phyloP scores from a whole-genome alignment of 75 land plant species.

The Isoetes taiwanensis region DNA sequence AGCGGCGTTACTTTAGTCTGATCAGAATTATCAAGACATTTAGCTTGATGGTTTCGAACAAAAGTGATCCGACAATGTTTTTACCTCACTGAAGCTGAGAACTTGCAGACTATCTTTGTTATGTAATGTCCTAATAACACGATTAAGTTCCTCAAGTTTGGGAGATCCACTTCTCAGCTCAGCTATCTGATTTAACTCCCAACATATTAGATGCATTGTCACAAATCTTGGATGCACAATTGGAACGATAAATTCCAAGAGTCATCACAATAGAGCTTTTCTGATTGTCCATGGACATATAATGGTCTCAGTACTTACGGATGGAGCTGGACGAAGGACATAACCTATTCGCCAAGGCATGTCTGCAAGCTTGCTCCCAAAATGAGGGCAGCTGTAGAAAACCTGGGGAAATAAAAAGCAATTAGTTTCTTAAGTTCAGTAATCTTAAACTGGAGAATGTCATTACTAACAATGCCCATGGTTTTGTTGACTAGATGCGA shows the following conservation, averaged over 20 bases:
- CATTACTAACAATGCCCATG: slow-evolving; percentile 62
- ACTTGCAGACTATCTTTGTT: slow-evolving; percentile 52
- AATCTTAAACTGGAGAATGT: not conserved
- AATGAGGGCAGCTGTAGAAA: slow-evolving; percentile 98
- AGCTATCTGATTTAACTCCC: slow-evolving; percentile 42
- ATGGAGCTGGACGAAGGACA: slow-evolving; percentile 92
- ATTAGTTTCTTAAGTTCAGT: not conserved
- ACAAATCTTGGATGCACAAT: not conserved
- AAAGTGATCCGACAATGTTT: not conserved
- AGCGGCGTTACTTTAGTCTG: slow-evolving; percentile 96
- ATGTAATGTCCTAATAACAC: slow-evolving; percentile 55
- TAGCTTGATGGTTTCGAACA: not conserved
- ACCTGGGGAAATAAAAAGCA: slow-evolving; percentile 33
- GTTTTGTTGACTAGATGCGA: slow-evolving; percentile 59
- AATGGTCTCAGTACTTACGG: slow-evolving; percentile 35
- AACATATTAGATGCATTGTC: not conserved
- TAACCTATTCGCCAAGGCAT: slow-evolving; percentile 98
- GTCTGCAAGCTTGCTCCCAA: slow-evolving; percentile 99
- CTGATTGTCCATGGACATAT: too few species aligned
- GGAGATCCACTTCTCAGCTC: slow-evolving; percentile 93
- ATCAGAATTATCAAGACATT: not conserved
- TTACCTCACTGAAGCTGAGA: slow-evolving; percentile 97
- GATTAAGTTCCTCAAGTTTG: slow-evolving; percentile 80
- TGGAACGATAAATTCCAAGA: not conserved
- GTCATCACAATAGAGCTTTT: too few species aligned